Evolutionary conservation across 2,329 filamentous ascomycete species (phyloP), one percentile per base, ranked within the genome.

Genomic region (Ophiostoma pallidulum): DNA sequence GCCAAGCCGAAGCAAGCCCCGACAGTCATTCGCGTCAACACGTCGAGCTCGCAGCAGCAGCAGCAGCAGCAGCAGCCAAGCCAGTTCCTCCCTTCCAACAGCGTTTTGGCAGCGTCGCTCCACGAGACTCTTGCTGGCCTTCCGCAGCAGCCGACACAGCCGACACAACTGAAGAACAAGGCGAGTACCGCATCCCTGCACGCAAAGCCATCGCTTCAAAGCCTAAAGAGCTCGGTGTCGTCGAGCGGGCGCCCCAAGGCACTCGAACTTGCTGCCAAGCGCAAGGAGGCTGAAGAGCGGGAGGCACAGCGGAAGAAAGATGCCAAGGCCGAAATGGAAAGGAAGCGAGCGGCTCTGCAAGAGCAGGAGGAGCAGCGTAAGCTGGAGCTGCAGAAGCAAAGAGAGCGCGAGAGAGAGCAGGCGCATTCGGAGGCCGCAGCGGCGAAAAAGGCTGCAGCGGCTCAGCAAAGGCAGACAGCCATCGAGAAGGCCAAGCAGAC

Each of bases 201-300:
- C 44, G 70, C 69, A 0, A 80, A 78, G 54, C 57, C 66, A 4
- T 76, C 76, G 1, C 58, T 68, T 8, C 69, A 74, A 46, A 86
- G 75, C 58, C 70, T 89, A 45, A 86, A 84, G 62, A 76, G 72
- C 57, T 79, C 78, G 7, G 70, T 71, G 7, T 78, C 79, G n/a
- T 74, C 80, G 28, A 72, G 70, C n/a, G 71, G 75, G 2, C 79
- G 82, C 44, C 76, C 81, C 0, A 86, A 84, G 60, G 83, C 85
- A 2, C 69, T 90, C 19, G 80, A 90, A 46, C 72, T 84, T 41
- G 86, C 84, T 3, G 84, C 86, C 33, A 83, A 81, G 59, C 90
- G 89, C 64, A 91, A 84, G 60, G 88, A 94, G 62, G 83, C 82
- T 61, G 89, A 94, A 57, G 87, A 94, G 60, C 79, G 81, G 41